A percentile compares a stretch with the other conserved stretches of the same genome.
phyloP scores from a whole-genome alignment of 768 basidiomycete genomes.

The Inosperma sp. region DNA sequence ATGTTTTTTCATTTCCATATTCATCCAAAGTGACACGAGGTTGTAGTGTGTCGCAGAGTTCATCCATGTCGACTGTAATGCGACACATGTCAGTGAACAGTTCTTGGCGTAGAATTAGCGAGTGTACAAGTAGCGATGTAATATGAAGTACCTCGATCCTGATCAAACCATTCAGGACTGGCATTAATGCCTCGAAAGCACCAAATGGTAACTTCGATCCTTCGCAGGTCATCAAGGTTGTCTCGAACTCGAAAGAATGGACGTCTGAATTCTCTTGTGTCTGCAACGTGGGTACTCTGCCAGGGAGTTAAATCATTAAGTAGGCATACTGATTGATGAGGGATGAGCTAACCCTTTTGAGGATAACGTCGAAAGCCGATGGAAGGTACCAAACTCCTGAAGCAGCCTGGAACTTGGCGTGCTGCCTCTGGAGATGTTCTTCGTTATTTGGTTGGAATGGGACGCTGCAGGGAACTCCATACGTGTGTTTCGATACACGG shows the following conservation, averaged over 20 bases:
- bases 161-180: conserved; percentile 10
- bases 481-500: conserved; percentile 8
- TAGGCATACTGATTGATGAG: background rate
- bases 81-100: conserved; percentile 8
- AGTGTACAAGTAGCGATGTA: background rate
- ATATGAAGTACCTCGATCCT: conserved; percentile 9
- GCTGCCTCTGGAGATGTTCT: conserved; percentile 1
- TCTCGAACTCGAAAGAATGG: conserved; percentile 13
- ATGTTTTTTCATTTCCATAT: conserved; percentile 10
- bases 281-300: conserved; percentile 21
- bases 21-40: conserved; percentile 1
- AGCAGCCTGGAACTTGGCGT: background rate
- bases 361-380: conserved; percentile 1
- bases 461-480: conserved; percentile 8
- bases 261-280: conserved; percentile 20
- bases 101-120: background rate
- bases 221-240: background rate
- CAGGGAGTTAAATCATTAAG: background rate
- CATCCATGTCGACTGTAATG: conserved; percentile 11
- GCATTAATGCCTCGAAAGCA: conserved; percentile 11
- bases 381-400: conserved; percentile 6
- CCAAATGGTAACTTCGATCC: conserved; percentile 3
- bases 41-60: conserved; percentile 4
- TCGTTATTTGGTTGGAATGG: background rate
- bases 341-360: background rate